Conservation (phyloP, 116 monocot species). For the Iris pallida region DNA sequence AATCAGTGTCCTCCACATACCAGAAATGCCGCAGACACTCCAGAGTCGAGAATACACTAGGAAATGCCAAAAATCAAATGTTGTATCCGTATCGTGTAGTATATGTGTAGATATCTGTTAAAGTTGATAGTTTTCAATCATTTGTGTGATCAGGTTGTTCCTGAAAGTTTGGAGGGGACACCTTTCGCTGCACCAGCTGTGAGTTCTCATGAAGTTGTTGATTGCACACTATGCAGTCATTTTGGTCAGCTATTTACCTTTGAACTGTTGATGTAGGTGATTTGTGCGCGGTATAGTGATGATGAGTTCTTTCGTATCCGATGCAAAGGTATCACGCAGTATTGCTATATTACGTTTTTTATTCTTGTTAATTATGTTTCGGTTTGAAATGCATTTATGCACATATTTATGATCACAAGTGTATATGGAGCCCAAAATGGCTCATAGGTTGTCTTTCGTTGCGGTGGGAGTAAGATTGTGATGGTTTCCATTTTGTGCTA, state of each 20-base stretch:
- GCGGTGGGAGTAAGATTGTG: too few species aligned
- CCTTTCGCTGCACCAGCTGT: constrained; percentile 61
- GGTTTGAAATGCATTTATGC: too few species aligned
- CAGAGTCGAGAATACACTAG: too few species aligned
- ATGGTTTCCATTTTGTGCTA: too few species aligned
- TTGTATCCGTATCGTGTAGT: too few species aligned
- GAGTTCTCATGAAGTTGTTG: constrained; percentile 16
- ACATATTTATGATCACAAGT: too few species aligned
- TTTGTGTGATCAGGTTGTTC: constrained; percentile 51
- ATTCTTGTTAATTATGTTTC: neutral
- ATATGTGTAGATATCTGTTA: too few species aligned
- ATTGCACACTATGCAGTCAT: neutral
- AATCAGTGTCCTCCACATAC: too few species aligned
- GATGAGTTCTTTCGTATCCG: constrained; percentile 78
- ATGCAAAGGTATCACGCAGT: constrained; percentile 70
- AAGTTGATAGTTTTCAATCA: neutral
- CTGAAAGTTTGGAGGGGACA: constrained; percentile 68
- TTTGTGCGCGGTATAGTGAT: constrained; percentile 84
- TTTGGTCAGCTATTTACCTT: neutral
- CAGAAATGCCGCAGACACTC: too few species aligned
- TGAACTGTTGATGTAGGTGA: constrained; percentile 40
- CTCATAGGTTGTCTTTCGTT: too few species aligned
- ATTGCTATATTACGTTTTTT: neutral
- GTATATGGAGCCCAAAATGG: too few species aligned
- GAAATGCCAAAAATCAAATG: too few species aligned